phyloP scores from a whole-genome alignment of 306 rosid genomes.

The Cucurbita pepo region DNA sequence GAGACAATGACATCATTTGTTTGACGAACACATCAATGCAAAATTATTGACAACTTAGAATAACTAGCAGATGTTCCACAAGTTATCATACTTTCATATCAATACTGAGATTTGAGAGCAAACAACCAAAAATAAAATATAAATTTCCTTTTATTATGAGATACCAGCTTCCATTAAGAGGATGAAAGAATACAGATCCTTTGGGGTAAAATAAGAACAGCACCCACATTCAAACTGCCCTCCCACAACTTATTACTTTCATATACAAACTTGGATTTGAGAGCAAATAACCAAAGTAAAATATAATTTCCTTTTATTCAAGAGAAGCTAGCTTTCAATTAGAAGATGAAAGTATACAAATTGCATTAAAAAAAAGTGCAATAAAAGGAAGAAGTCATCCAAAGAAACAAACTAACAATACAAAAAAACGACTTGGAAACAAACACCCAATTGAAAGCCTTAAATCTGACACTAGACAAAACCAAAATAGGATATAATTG shows the following conservation, averaged over 20 bases:
- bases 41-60: not conserved
- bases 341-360: not conserved
- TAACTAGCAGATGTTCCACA: not conserved
- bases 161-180: not conserved
- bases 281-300: not conserved
- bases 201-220: not conserved
- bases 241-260: not conserved
- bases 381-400: not conserved
- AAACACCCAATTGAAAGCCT: not conserved
- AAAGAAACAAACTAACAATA: not conserved
- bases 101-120: not conserved
- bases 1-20: conserved; percentile 9
- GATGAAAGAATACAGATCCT: not conserved
- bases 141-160: not conserved
- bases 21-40: too few relatives aligned
- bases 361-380: not conserved
- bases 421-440: not conserved
- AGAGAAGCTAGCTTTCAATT: not conserved
- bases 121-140: not conserved
- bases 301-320: not conserved
- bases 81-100: not conserved
- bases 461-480: not conserved
- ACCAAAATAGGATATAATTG: not conserved
- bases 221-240: not conserved
- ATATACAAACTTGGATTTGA: not conserved